Conservation (phyloP, 116 monocot genomes). For the Cymodocea nodosa region DNA sequence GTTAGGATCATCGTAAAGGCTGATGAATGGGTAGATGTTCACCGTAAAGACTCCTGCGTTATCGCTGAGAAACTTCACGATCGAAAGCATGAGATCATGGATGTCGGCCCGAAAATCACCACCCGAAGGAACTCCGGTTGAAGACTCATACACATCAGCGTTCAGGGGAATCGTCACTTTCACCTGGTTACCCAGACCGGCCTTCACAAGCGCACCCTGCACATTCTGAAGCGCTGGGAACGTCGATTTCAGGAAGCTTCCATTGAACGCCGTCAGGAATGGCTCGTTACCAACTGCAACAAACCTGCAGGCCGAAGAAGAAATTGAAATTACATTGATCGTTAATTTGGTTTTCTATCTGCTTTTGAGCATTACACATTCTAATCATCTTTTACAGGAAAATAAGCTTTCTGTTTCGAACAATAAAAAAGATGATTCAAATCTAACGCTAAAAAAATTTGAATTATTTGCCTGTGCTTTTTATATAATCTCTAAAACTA, state of each 20-base stretch:
- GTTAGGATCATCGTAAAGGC: conserved; percentile 57
- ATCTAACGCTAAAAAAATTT: too few relatives aligned
- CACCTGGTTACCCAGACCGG: conserved; percentile 27
- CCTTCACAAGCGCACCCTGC: conserved; percentile 46
- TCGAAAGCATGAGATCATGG: conserved; percentile 43
- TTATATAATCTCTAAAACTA: too few relatives aligned
- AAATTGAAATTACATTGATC: neutral
- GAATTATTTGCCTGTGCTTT: too few relatives aligned
- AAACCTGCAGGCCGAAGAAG: conserved; percentile 21
- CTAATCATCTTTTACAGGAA: too few relatives aligned
- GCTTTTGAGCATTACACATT: too few relatives aligned
- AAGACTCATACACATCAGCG: conserved; percentile 52
- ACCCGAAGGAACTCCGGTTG: conserved; percentile 27
- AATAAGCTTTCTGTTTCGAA: too few relatives aligned
- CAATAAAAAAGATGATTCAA: too few relatives aligned
- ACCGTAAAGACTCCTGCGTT: conserved; percentile 57
- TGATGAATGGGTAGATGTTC: conserved; percentile 95
- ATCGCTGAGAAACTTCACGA: conserved; percentile 48
- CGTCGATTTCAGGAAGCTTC: conserved; percentile 39
- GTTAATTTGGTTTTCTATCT: too few relatives aligned
- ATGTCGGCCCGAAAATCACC: conserved; percentile 64
- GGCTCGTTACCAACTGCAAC: conserved; percentile 75
- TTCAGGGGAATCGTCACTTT: conserved; percentile 60
- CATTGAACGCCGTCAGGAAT: conserved; percentile 46
- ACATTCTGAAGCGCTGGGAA: conserved; percentile 56